Conservation (phyloP, 1,284 basidiomycete species). For the Butyriboletus appendiculatus region DNA sequence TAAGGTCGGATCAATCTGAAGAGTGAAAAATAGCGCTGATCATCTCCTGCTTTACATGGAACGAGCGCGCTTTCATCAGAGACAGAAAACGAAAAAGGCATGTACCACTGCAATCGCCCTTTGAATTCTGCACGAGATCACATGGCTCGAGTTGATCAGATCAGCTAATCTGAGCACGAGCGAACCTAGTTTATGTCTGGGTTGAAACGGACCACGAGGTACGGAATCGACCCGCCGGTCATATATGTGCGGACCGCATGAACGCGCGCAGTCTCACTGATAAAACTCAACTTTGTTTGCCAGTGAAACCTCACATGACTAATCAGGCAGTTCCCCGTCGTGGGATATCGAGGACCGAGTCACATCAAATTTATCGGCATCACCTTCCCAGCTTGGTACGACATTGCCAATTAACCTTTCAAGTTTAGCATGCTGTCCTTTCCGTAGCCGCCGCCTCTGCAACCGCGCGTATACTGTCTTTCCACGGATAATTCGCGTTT, state of each 20-base stretch:
- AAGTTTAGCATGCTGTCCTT: constrained; percentile 10
- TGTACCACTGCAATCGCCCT: not conserved
- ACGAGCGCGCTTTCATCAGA: constrained; percentile 1
- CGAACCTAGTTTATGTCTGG: not conserved
- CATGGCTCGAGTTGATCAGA: not conserved
- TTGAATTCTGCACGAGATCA: not conserved
- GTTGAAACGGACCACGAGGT: too few relatives aligned
- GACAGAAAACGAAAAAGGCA: not conserved
- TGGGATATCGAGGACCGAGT: constrained; percentile 11
- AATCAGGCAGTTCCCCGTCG: constrained; percentile 12
- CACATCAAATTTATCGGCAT: not conserved
- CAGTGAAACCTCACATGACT: too few relatives aligned
- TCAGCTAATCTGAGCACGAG: not conserved
- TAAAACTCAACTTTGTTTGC: constrained; percentile 21
- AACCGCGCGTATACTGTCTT: too few relatives aligned
- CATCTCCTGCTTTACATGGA: constrained; percentile 8
- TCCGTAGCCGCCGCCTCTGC: constrained; percentile 24
- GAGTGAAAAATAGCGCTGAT: constrained; percentile 12
- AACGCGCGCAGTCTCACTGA: not conserved
- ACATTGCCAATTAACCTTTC: constrained; percentile 9
- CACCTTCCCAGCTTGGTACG: not conserved
- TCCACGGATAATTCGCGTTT: too few relatives aligned
- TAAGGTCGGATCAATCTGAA: constrained; percentile 23
- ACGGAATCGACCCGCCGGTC: too few relatives aligned
- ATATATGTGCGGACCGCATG: too few relatives aligned